Evolutionary conservation across 805 yeast species (phyloP), one percentile per base, ranked within the genome.

Genomic region (Limtongia smithiae): DNA sequence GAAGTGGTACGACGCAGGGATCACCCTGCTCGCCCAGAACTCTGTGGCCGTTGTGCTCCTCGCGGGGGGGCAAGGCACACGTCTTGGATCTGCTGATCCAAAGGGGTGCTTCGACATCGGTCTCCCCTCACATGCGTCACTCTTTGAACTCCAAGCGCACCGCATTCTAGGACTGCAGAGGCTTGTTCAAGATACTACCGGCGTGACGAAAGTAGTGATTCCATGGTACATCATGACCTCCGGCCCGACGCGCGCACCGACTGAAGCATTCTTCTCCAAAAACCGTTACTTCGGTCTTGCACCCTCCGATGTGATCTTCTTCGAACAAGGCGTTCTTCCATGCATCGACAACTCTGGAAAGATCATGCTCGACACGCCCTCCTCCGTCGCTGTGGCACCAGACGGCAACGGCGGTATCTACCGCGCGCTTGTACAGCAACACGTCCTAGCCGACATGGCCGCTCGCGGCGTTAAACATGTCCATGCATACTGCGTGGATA

Each of bases 31-130:
- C 46, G 67, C 78, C 15, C 66, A 72, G 12, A 83, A 83, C 56
- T 79, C 84, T 62, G 97, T 91, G 21, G 98, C 88, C 30, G 91
- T 93, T 4, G 74, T 93, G 37, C 73, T 93, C 44, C 83, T 93
- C 85, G 97, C 99, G 11, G 99, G 99, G 48, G 99, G 99, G 42
- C 98, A 93, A 68, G 99, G 99, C 28, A 85, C 97, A 6, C 76
- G 99, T 55, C 73, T 93, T 46, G 98, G 98, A 1, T 88, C 96
- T 1, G 71, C 81, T 3, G 79, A 72, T 22, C 99, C 99, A 32
- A 93, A 93, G 68, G 99, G 99, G 1, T 91, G 97, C 68, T 93
- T 80, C 65, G 79, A 91, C 65, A 82, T 93, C 53, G 83, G 83
- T 0, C 76, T 93, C 42, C 96, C 96, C 1, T 85, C 95, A 2